Base-by-base conservation (phyloP, 495 filamentous ascomycete species). In the Penicillium paxilli region DNA sequence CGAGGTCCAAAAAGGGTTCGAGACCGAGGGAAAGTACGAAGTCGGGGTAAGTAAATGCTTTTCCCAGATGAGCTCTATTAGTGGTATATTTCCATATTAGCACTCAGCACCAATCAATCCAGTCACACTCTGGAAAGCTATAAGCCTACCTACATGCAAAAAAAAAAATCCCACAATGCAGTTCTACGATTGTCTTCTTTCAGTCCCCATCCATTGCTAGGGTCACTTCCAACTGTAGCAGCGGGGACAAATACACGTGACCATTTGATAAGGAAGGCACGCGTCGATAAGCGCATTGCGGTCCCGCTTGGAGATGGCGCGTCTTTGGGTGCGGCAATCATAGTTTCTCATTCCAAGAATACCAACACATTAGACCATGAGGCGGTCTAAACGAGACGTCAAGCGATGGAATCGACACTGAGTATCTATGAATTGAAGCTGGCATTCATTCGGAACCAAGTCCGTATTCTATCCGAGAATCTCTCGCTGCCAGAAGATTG, bases 391-490 rank as follows among this genome's bases (percentile, higher is more conserved):
- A 26, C 23, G 20, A 38, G 49, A 17, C 53, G n/a, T 63, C 58
- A 52, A 51, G 59, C 51, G 23, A 82, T 81, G 77, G 66, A 76
- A 48, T 68, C 69, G 44, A 62, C 67, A 52, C 66, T 69, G 45
- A 80, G 85, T 19, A 78, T 89, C 52, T 71, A 83, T 47, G 74
- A 82, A 52, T 67, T 86, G 54, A 90, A 90, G 62, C 81, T 83
- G 14, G 65, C 74, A 57, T 90, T 89, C 59, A 77, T 90, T 22
- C 66, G 79, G 41, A 64, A 74, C 21, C 87, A 90, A 59, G 79
- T 86, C 19, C 83, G 83, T 9, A 78, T 84, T 42, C 74, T 90
- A 28, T 81, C 79, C 1, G 75, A 79, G 46, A 68, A 73, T 5
- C 75, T 89, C 25, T 59, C 74, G 5, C 82, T 84, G 1, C 77